Base-by-base conservation (phyloP, 2,329 filamentous ascomycete species). In the Diaporthe eres region DNA sequence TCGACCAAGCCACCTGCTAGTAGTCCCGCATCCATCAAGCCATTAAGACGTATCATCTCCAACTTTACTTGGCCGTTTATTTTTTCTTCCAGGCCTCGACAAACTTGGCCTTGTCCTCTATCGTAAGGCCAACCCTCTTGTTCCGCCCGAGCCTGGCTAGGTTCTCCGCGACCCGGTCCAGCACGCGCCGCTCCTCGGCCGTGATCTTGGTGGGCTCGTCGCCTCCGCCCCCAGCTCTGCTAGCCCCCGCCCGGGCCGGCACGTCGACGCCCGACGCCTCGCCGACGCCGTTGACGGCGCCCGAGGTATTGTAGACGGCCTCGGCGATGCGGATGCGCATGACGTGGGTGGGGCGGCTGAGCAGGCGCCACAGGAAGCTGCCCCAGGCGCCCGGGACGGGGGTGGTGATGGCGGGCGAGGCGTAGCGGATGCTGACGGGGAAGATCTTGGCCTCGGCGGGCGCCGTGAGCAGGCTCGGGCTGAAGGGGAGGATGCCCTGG, bases 291-390 rank as follows among this genome's bases (percentile, higher is more conserved):
- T 86, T 85, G 67, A 80, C 80, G 5, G 83, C 82, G 3, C 82
- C 82, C 1, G 87, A 82, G 4, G 85, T 87, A 76, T 92, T 92
- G 78, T 85, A 84, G 67, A 96, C 90, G 1, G 90, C 90, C 81
- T 96, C 94, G 0, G 95, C 97, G 74, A 99, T 96, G 68, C 97
- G 91, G 17, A 98, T 96, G 34, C 95, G 92, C 80, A 99, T 96
- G 80, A 92, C 95, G 78, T 98, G 97, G 1, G 94, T 97, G 1
- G 95, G 94, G 65, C 93, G 92, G 58, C 94, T 94, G 47, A 98
- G 91, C 12, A 98, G 87, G 72, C 93, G 94, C 95, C 96, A 99
- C 12, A 98, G 82, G 83, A 98, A 98, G 2, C 86, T 86, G 8
- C 90, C 71, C 83, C 94, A 95, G 39, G 89, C 89, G 17, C 93